Conservation (phyloP, 805 yeast species). For the Zygoascus biomembranicola region DNA sequence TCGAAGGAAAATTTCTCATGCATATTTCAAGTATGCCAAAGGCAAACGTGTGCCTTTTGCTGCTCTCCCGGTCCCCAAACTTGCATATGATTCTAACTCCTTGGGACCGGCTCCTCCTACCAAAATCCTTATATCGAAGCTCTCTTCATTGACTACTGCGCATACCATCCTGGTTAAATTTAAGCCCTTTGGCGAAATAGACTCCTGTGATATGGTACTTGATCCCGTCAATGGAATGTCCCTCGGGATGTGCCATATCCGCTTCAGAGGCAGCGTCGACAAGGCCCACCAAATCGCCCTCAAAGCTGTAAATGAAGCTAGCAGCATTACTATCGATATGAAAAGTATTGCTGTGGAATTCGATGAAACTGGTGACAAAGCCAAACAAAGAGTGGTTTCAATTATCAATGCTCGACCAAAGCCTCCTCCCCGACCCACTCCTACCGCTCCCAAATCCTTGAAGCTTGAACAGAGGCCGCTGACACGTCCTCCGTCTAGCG, state of each 20-base stretch:
- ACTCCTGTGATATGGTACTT: conserved; percentile 47
- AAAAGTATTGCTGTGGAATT: conserved; percentile 34
- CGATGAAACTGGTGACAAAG: conserved; percentile 28
- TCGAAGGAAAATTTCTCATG: conserved; percentile 1
- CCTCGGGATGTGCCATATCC: conserved; percentile 58
- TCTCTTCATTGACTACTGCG: conserved; percentile 32
- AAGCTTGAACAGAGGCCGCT: background rate
- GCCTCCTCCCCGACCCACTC: conserved; percentile 5
- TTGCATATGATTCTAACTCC: conserved; percentile 58
- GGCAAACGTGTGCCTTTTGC: conserved; percentile 18
- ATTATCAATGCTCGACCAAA: conserved; percentile 1
- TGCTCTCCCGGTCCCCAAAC: conserved; percentile 27
- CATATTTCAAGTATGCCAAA: conserved; percentile 6
- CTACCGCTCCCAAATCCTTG: conserved; percentile 3
- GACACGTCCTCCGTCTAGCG: background rate
- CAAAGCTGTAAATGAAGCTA: conserved; percentile 35
- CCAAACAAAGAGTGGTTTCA: conserved; percentile 8
- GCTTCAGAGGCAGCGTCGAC: conserved; percentile 46
- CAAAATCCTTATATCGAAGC: conserved; percentile 62
- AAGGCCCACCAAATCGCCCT: conserved; percentile 40
- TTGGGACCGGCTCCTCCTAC: conserved; percentile 66
- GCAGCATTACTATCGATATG: conserved; percentile 43
- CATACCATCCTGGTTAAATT: conserved; percentile 26
- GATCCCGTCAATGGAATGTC: conserved; percentile 77
- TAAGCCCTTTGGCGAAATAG: conserved; percentile 54